phyloP scores from a whole-genome alignment of 345 rosid species.

The Barbarea vulgaris region DNA sequence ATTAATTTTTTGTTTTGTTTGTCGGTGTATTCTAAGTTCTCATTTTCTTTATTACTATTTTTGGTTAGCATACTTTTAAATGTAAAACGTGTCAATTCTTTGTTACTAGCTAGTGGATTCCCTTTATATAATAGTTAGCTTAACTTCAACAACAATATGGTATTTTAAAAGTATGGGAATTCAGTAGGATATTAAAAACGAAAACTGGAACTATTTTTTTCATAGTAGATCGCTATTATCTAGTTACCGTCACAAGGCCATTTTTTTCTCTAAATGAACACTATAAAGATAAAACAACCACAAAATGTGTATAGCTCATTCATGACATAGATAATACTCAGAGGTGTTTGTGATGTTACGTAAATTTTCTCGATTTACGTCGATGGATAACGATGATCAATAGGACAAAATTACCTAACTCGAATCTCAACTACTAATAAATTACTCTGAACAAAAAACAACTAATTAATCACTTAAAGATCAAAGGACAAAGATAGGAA shows the following conservation, averaged over 20 bases:
- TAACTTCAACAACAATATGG: neutral
- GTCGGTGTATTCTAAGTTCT: neutral
- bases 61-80: conserved; percentile 10
- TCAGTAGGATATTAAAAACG: neutral
- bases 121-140: neutral
- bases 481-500: conserved; percentile 21
- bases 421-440: conserved; percentile 17
- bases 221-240: neutral
- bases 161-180: neutral
- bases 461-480: neutral
- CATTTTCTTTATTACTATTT: conserved; percentile 13
- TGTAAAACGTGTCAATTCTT: conserved; percentile 28
- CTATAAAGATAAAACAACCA: conserved; percentile 5
- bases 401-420: conserved; percentile 2
- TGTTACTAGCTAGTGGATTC: conserved; percentile 24
- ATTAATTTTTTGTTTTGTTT: conserved; percentile 3
- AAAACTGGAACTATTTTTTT: neutral
- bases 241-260: neutral
- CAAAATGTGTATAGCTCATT: neutral
- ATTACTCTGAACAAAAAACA: conserved; percentile 19
- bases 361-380: neutral
- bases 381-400: conserved; percentile 29
- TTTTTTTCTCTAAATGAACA: neutral
- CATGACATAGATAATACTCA: conserved; percentile 3
- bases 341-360: conserved; percentile 16